These are phyloP conservation scores for Nakazawaea anatomiae DNA, from an alignment of 805 yeast species.

Conservation along the genomic window DNA sequence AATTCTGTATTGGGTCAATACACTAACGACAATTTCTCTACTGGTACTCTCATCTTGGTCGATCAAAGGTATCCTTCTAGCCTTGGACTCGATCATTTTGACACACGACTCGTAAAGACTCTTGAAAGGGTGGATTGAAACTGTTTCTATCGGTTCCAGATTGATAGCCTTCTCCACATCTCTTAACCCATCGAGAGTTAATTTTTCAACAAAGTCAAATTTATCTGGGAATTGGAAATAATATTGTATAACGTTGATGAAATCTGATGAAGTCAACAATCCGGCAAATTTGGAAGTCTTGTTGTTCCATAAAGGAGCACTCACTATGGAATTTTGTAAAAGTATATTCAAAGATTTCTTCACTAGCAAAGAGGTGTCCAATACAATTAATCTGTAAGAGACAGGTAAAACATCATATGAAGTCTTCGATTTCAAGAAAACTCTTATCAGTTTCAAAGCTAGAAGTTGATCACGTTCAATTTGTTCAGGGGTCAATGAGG, in stretches of 20 bases:
- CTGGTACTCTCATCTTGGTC: constrained; percentile 91
- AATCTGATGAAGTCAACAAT: constrained; percentile 83
- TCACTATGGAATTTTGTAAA: constrained; percentile 88
- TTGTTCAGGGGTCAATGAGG: constrained; percentile 19
- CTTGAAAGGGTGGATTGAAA: constrained; percentile 85
- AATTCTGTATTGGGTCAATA: constrained; percentile 92
- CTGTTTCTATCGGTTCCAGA: constrained; percentile 78
- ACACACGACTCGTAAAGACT: constrained; percentile 89
- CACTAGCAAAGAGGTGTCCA: constrained; percentile 86
- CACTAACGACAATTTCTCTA: constrained; percentile 91
- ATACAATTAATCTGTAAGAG: constrained; percentile 83
- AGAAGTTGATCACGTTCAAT: constrained; percentile 54
- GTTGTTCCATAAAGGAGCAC: constrained; percentile 96
- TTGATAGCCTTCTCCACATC: constrained; percentile 87
- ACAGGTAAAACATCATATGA: constrained; percentile 97
- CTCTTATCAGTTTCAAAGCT: constrained; percentile 79
- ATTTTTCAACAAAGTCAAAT: constrained; percentile 78
- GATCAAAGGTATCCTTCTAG: constrained; percentile 89
- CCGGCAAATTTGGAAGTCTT: constrained; percentile 90
- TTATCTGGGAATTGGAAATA: constrained; percentile 86
- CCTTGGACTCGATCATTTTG: constrained; percentile 81
- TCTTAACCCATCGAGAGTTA: constrained; percentile 78
- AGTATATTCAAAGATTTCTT: constrained; percentile 87
- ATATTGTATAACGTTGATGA: constrained; percentile 91
- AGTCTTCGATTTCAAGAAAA: constrained; percentile 81